Evolutionary conservation across 2,329 filamentous ascomycete genomes (phyloP).

Genomic region (Fusarium illudens): DNA sequence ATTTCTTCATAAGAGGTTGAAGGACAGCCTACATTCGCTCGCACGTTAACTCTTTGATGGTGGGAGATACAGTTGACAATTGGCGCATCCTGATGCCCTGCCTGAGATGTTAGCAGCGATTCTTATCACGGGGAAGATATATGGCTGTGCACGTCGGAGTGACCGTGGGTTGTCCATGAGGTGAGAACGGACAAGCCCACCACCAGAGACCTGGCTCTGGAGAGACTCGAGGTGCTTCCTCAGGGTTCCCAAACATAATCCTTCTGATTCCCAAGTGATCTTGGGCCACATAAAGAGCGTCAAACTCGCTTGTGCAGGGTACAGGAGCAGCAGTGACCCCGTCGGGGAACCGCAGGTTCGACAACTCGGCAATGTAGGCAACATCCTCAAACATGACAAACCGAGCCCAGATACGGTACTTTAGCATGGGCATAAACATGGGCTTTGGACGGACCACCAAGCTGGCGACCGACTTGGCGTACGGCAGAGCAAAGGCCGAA

Average conservation of each 20-base stretch:
- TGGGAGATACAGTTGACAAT: neutral
- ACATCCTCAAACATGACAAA: neutral
- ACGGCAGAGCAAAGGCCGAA: neutral
- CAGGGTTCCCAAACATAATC: neutral
- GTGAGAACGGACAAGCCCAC: neutral
- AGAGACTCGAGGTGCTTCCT: neutral
- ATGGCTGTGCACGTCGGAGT: neutral
- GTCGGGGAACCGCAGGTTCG: neutral
- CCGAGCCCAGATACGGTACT: neutral
- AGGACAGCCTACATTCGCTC: neutral
- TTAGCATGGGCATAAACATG: neutral
- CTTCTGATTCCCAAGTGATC: neutral
- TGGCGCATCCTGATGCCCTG: neutral
- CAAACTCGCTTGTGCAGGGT: neutral
- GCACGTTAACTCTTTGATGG: neutral
- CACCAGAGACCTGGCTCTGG: neutral
- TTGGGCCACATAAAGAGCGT: neutral
- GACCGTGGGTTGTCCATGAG: neutral
- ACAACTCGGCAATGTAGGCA: neutral
- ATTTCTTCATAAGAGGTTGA: neutral
- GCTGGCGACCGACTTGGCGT: neutral
- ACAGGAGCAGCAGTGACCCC: neutral
- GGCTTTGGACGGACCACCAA: neutral
- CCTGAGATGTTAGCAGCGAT: neutral
- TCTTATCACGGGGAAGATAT: neutral